phyloP scores from a whole-genome alignment of 768 basidiomycete species.

The Phylloporus arenicola region DNA sequence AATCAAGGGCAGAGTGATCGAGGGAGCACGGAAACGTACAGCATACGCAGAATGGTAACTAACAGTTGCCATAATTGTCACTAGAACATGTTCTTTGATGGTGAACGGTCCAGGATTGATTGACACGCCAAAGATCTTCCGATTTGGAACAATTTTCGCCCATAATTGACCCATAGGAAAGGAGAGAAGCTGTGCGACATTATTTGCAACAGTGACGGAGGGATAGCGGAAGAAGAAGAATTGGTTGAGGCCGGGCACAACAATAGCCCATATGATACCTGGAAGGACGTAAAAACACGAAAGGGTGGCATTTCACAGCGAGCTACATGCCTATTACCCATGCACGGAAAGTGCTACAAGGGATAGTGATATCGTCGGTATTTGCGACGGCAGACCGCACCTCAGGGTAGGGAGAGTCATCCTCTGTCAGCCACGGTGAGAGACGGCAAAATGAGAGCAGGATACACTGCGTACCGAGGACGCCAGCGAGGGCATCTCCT shows the following conservation, averaged over 20 bases:
- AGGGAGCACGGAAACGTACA: slow-evolving; percentile 7
- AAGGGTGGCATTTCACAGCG: neutral
- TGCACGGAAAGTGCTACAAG: slow-evolving; percentile 53
- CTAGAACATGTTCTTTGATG: slow-evolving; percentile 70
- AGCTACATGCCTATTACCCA: slow-evolving; percentile 46
- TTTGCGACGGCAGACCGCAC: slow-evolving; percentile 53
- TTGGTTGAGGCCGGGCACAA: slow-evolving; percentile 72
- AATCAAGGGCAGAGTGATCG: neutral
- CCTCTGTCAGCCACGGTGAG: slow-evolving; percentile 32
- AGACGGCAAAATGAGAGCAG: slow-evolving; percentile 8
- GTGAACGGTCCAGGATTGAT: slow-evolving; percentile 76
- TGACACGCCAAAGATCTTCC: slow-evolving; percentile 50
- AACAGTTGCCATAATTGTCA: slow-evolving; percentile 63
- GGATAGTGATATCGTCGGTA: slow-evolving; percentile 64
- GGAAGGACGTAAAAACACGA: neutral
- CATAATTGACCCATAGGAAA: slow-evolving; percentile 65
- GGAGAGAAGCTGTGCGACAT: slow-evolving; percentile 69
- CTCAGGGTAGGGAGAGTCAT: slow-evolving; percentile 75
- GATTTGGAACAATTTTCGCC: slow-evolving; percentile 49
- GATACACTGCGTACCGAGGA: slow-evolving; percentile 17
- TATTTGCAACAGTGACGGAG: slow-evolving; percentile 35
- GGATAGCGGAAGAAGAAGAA: slow-evolving; percentile 75
- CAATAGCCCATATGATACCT: slow-evolving; percentile 47
- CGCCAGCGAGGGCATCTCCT: slow-evolving; percentile 21
- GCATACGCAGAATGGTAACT: slow-evolving; percentile 27